Conservation (phyloP, 1,284 basidiomycete species). For the Xerocomus minutiporus region DNA sequence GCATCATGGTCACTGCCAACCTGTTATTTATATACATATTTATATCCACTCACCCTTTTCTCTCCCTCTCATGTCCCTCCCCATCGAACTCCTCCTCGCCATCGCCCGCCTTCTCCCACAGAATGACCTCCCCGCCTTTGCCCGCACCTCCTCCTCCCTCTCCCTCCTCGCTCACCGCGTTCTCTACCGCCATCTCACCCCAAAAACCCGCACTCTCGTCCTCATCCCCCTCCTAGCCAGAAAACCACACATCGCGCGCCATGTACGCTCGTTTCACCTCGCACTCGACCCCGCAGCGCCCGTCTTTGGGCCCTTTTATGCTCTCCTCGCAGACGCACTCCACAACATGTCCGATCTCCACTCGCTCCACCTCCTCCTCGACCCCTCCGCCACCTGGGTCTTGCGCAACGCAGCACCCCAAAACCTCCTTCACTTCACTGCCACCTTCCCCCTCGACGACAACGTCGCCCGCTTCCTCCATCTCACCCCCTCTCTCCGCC, state of each 20-base stretch:
- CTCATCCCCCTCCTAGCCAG: conserved; percentile 52
- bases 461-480: conserved; percentile 54
- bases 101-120: conserved; percentile 38
- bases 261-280: conserved; percentile 58
- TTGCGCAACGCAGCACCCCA: conserved; percentile 34
- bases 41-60: too few relatives aligned
- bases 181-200: conserved; percentile 58
- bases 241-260: conserved; percentile 48
- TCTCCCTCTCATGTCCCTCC: conserved; percentile 36
- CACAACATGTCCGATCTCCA: conserved; percentile 53
- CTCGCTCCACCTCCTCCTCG: conserved; percentile 54
- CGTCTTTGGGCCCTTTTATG: conserved; percentile 45
- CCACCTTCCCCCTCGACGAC: conserved; percentile 54
- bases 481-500: conserved; percentile 45
- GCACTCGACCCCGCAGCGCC: conserved; percentile 40
- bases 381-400: conserved; percentile 49
- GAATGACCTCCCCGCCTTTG: conserved; percentile 43
- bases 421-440: conserved; percentile 49
- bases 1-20: conserved; percentile 7
- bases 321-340: conserved; percentile 48
- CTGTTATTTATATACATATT: background rate
- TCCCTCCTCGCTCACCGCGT: conserved; percentile 49
- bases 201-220: conserved; percentile 42
- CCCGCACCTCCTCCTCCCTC: conserved; percentile 41
- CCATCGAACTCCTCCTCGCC: conserved; percentile 51